phyloP scores from a whole-genome alignment of 2,329 filamentous ascomycete species.

The Mycosphaerella sp. region DNA sequence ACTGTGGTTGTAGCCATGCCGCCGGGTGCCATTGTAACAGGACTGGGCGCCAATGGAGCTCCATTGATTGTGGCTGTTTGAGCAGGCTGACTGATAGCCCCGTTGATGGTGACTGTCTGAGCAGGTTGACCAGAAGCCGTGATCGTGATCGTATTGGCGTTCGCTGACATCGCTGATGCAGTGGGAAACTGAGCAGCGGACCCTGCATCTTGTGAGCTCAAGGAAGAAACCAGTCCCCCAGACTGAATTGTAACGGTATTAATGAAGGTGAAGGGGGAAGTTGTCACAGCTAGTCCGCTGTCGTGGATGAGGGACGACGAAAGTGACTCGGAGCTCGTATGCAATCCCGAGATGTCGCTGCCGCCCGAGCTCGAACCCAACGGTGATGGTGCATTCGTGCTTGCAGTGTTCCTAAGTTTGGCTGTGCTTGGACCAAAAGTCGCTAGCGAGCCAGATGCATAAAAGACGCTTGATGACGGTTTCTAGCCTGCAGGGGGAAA shows the following conservation, averaged over 20 bases:
- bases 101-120: conserved; percentile 5
- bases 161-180: not conserved
- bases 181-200: conserved; percentile 1
- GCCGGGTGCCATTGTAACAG: not conserved
- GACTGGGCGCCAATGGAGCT: not conserved
- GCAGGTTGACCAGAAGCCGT: not conserved
- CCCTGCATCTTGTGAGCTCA: conserved; percentile 10
- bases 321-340: not conserved
- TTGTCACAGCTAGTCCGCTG: not conserved
- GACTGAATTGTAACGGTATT: not conserved
- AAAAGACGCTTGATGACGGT: conserved; percentile 4
- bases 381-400: not conserved
- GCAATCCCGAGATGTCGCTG: not conserved
- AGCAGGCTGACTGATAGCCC: not conserved
- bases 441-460: conserved; percentile 5
- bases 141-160: conserved; percentile 7
- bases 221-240: not conserved
- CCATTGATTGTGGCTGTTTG: not conserved
- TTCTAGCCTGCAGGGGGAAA: conserved; percentile 14
- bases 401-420: conserved; percentile 1
- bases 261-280: not conserved
- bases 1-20: conserved; percentile 4
- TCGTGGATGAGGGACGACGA: not conserved
- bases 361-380: not conserved
- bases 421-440: not conserved